Evolutionary conservation across 768 basidiomycete genomes (phyloP).

Genomic region (Fomitopsis pulvina): DNA sequence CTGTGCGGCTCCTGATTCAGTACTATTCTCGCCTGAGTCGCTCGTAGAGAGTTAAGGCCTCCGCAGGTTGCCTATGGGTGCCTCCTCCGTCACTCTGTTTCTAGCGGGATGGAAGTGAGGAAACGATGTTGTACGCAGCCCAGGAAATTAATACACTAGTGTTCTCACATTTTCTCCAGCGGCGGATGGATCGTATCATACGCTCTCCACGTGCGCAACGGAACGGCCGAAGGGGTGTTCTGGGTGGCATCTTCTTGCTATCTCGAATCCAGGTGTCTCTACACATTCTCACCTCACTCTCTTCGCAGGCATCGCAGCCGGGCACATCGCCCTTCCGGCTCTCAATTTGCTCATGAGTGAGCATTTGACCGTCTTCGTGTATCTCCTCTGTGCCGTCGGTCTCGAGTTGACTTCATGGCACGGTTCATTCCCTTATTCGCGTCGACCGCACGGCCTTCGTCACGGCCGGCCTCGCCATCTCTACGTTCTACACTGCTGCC

Average conservation of each 20-base stretch:
- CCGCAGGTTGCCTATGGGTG: too few species aligned
- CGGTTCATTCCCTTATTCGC: slow-evolving; percentile 20
- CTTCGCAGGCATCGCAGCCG: slow-evolving; percentile 21
- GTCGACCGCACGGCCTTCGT: slow-evolving; percentile 24
- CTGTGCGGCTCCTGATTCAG: too few species aligned
- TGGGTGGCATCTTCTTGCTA: slow-evolving; percentile 25
- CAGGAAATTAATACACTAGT: too few species aligned
- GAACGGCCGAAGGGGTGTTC: slow-evolving; percentile 21
- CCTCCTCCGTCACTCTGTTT: too few species aligned
- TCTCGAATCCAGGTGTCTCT: slow-evolving; percentile 7
- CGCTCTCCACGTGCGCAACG: slow-evolving; percentile 21
- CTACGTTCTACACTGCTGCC: slow-evolving; percentile 24
- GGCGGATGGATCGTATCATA: slow-evolving; percentile 26
- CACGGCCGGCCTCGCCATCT: slow-evolving; percentile 24
- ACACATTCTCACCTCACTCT: background rate
- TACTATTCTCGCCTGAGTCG: too few species aligned
- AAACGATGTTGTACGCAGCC: too few species aligned
- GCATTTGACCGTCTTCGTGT: slow-evolving; percentile 23
- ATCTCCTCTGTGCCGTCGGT: slow-evolving; percentile 23
- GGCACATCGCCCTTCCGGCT: slow-evolving; percentile 20
- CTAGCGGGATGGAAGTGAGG: too few species aligned
- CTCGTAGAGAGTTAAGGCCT: too few species aligned
- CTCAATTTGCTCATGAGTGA: slow-evolving; percentile 23
- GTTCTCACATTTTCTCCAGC: too few species aligned
- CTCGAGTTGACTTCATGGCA: slow-evolving; percentile 19